A percentile compares a stretch with the other conserved stretches of the same genome.
These are phyloP conservation scores for Xylaria cubensis DNA, from an alignment of 495 filamentous ascomycete genomes.

Conservation along the genomic window DNA sequence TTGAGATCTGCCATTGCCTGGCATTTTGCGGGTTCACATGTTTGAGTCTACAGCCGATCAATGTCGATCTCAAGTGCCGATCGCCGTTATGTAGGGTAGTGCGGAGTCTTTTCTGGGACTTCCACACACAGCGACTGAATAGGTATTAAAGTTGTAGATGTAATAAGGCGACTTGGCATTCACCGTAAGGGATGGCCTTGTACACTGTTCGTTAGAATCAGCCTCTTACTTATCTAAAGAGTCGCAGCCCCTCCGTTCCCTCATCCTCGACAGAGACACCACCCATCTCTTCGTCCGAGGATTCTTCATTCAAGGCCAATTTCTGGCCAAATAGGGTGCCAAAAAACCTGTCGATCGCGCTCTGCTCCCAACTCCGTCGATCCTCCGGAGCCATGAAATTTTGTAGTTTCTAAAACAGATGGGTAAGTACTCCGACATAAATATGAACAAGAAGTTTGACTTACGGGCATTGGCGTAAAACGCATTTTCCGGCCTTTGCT, in stretches of 20 bases:
- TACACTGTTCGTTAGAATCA: not conserved
- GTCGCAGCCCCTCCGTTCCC: constrained; percentile 73
- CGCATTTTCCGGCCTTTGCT: constrained; percentile 94
- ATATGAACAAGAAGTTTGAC: not conserved
- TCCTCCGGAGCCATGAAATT: constrained; percentile 98
- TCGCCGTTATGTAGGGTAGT: not conserved
- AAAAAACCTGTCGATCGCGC: constrained; percentile 86
- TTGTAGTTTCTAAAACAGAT: constrained; percentile 77
- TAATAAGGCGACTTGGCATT: not conserved
- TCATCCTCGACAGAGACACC: constrained; percentile 66
- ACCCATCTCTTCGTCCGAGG: constrained; percentile 62
- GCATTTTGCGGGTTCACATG: constrained; percentile 7
- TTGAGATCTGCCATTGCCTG: constrained; percentile 17
- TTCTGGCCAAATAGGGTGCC: constrained; percentile 84
- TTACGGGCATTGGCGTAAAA: constrained; percentile 51
- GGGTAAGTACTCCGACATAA: not conserved
- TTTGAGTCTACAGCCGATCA: constrained; percentile 14
- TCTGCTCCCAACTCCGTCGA: constrained; percentile 73
- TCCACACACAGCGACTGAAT: not conserved
- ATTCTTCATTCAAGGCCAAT: constrained; percentile 73
- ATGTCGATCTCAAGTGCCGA: constrained; percentile 16
- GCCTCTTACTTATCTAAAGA: constrained; percentile 65
- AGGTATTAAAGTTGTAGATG: not conserved
- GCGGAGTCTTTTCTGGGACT: not conserved
- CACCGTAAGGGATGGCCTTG: not conserved